Evolutionary conservation across 495 filamentous ascomycete species (phyloP).

Genomic region (Talaromyces stipitatus): DNA sequence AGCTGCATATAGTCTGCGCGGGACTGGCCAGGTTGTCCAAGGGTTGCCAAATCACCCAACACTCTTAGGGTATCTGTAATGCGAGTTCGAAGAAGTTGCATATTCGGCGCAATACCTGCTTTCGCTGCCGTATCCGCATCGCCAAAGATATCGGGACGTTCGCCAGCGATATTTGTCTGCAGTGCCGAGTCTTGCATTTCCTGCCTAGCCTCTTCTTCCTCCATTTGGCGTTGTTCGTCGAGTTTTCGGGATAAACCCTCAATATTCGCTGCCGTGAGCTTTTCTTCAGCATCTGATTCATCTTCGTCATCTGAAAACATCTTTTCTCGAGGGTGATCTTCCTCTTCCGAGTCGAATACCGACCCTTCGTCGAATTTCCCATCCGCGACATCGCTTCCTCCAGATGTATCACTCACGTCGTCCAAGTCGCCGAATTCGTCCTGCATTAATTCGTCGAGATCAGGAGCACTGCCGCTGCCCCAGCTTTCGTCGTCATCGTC

Average conservation of each 20-base stretch:
- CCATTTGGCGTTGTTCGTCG: slow-evolving; percentile 59
- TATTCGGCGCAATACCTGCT: slow-evolving; percentile 68
- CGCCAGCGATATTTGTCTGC: slow-evolving; percentile 91
- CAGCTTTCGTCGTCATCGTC: slow-evolving; percentile 24
- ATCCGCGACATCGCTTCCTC: slow-evolving; percentile 46
- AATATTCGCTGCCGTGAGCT: slow-evolving; percentile 92
- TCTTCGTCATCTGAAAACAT: slow-evolving; percentile 97
- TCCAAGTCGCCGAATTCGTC: slow-evolving; percentile 50
- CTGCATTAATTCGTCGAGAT: slow-evolving; percentile 27
- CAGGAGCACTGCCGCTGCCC: slow-evolving; percentile 25
- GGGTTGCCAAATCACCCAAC: slow-evolving; percentile 74
- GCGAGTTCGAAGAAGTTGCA: slow-evolving; percentile 80
- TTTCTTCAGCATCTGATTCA: slow-evolving; percentile 80
- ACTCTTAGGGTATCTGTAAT: slow-evolving; percentile 93
- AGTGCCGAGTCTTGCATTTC: slow-evolving; percentile 77
- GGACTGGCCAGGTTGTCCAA: slow-evolving; percentile 68
- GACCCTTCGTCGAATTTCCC: slow-evolving; percentile 56
- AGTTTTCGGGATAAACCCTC: slow-evolving; percentile 78
- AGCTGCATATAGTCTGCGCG: slow-evolving; percentile 81
- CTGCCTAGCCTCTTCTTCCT: slow-evolving; percentile 58
- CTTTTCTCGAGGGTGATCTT: slow-evolving; percentile 44
- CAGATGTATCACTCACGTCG: slow-evolving; percentile 29
- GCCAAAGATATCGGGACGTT: slow-evolving; percentile 64
- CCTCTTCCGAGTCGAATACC: slow-evolving; percentile 69
- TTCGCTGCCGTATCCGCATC: slow-evolving; percentile 43